Base-by-base conservation (phyloP, 108 stramenopile species). In the Pinguiococcus pyrenoidosus region DNA sequence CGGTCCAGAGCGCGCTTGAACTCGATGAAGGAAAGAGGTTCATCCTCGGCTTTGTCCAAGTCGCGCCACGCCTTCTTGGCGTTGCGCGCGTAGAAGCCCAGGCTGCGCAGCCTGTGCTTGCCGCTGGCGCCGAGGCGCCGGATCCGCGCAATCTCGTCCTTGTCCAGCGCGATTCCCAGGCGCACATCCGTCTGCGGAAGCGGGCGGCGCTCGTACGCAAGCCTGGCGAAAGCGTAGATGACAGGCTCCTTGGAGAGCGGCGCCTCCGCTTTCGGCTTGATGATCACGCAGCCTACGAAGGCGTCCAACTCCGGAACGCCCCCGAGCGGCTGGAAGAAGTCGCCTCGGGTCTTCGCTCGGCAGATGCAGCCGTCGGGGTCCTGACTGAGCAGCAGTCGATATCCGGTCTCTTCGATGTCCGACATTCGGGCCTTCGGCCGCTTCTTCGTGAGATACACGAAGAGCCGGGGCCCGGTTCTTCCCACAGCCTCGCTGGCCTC, bases 371-470 rank as follows among this genome's bases (percentile, higher is more conserved):
- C 68, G 9, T 62, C 54, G 1, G 14, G 16, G 9, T 49, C 46
- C 12, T 54, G 7, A 18, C 54, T 46, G 13, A 70, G 8, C 0
- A 26, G 35, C 26, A 70, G 30, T 14, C 37, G 18, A 16, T 46
- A 28, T 8, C 68, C 68, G 1, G 64, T 66, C 40, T 70, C 68
- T 23, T 73, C 68, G 18, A 66, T 14, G 32, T 73, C 72, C 10
- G 68, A 37, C 72, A 73, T 73, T 27, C 72, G 51, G 30, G 44
- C 50, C 58, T 73, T 73, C n/a, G 72, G 51, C 46, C 67, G 70
- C 62, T 73, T 73, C 33, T 64, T 66, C 14, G 69, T 66, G 22
- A 73, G 54, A 44, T 52, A 73, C 4, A 69, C 51, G 22, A 29
- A 39, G 18, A 54, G 26, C 17, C 24, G n/a, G n/a, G n/a, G n/a